Evolutionary conservation across 768 basidiomycete genomes (phyloP), one percentile per base, ranked within the genome.

Genomic region (Tylopilus rubrobrunneus): DNA sequence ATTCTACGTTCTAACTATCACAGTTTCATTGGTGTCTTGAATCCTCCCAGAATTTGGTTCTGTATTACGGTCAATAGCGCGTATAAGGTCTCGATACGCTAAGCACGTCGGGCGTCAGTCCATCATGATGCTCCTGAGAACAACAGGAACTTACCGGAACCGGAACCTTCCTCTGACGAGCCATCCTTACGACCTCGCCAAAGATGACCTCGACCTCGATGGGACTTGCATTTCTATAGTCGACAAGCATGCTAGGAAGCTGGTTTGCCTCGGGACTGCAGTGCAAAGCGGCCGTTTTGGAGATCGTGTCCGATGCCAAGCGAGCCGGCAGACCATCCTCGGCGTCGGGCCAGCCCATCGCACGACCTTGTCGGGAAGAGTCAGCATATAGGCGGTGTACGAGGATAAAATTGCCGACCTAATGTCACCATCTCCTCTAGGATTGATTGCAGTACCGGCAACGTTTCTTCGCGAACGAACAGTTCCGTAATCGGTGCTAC

Each of bases 201-300:
- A 86, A 54, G 40, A 87, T 82, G 12, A 78, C 82, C 63, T 87
- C 85, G 1, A 87, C 78, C 68, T 87, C 86, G 55, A 86, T 78
- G 37, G 86, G 83, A 49, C 72, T 73, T 3, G 76, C 78, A 45
- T 71, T 75, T 60, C 61, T 52, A 45, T 62, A 59, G 62, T 86
- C 85, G 5, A 85, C 71, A 33, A 85, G 70, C 83, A 86, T 86
- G 61, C 85, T 86, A 5, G 82, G 77, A 47, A 74, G 71, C 47
- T 83, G 78, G 8, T 49, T 72, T 57, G 72, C 77, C 3, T 78
- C 73, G 3, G 83, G 73, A 25, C 56, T 57, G 31, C 58, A 62
- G 56, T 85, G 76, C 31, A 77, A 27, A 11, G 58, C 56, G 43
- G 67, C 68, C 4, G 78, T 79, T 27, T 59, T 64, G 52, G 71